Base-by-base conservation (phyloP, 306 rosid genomes). In the Ormosia emarginata region DNA sequence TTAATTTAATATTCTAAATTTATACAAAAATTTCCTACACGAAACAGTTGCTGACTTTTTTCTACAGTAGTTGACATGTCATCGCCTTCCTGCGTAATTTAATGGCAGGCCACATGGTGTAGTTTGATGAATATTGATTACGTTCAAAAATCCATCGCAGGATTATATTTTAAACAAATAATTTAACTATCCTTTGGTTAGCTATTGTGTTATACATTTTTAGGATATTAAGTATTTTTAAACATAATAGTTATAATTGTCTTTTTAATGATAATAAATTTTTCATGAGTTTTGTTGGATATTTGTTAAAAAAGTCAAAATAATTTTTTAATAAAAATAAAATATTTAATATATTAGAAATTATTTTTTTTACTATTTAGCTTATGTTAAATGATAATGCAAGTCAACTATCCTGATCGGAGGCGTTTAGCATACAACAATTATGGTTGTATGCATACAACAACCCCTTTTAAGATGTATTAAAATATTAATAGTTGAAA, bases 41-140 rank as follows among this genome's bases (percentile, higher is more conserved):
- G 6, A 4, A 49, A 17, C 4, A 5, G 18, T 66, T 40, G 41
- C 4, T 80, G 4, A 5, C 10, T 67, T 53, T 77, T 83, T 68
- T 50, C 74, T 52, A 11, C 56, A 37, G 8, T 24, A 13, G 24
- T 53, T 53, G 80, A 78, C 83, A 17, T 71, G 15, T 7, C 61
- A 70, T 9, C 52, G 44, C 53, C 68, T 71, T 83, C 69, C 61
- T 41, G 63, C 70, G 15, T 63, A 78, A 53, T 71, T 74, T 66
- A 43, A 43, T 75, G 24, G 63, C 40, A 62, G 3, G 11, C 29
- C 72, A 77, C 37, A 1, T 61, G 74, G 15, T 12, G 63, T n/a
- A 43, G 57, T 14, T 67, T 66, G 46, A 59, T 49, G 5, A 29
- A 77, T 77, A 77, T 36, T 8, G 65, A 64, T 77, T 15, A 12